Evolutionary conservation across 345 rosid species (phyloP), one percentile per base, ranked within the genome.

Genomic region (Melastoma malabathricum): DNA sequence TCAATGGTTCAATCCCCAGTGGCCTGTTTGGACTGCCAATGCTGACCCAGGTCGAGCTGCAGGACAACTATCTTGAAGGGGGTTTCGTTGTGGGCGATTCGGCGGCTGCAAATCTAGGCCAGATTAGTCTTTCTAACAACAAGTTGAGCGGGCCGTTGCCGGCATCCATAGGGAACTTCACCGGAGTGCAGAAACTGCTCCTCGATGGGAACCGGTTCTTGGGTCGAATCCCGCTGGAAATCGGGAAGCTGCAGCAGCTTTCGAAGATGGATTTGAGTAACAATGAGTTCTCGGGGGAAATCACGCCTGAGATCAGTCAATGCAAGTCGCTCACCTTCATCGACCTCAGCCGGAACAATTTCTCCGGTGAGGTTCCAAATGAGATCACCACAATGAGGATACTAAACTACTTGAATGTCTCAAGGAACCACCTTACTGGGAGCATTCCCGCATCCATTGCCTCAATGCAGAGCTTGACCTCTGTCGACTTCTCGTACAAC

Each of bases 401-500:
- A 46, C 57, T 75, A 61, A 75, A 75, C 47, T 75, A 71, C 62
- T 67, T 75, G 14, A 75, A 75, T 56, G 51, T 75, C 13, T 75
- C 80, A 15, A 68, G 68, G 58, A 75, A 75, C 54, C 71, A 71
- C 52, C 80, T 75, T 39, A 51, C 65, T n/a, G 80, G 80, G 6
- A 65, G 50, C 50, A 71, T 75, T 61, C 80, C 80, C 6, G 12
- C 74, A 27, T 63, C 74, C 14, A 65, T 75, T 53, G 48, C 80
- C 23, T 53, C 67, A 44, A 75, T 75, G 80, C 80, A 75, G 68
- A 75, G 80, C 71, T 58, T 75, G 51, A 75, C 80, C 16, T 75
- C 80, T 6, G 76, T 75, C 29, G 80, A 75, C 68, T 75, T 75
- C 51, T 75, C 76, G 2, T 75, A 71, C 54, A 75, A 75, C 69